Base-by-base conservation (phyloP, 1,284 basidiomycete species). In the Malassezia restricta region DNA sequence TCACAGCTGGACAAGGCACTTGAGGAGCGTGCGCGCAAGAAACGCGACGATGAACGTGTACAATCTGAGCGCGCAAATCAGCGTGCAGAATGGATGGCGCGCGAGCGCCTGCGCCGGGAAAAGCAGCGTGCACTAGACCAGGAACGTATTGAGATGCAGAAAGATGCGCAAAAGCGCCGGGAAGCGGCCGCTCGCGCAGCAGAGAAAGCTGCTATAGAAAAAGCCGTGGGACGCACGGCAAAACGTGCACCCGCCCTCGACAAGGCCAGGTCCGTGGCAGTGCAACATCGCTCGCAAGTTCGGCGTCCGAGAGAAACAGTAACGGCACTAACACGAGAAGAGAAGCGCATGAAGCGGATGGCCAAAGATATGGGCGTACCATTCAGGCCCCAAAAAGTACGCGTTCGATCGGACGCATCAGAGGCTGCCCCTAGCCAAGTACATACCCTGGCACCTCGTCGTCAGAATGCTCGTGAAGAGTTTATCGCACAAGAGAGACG, bases 341-440 rank as follows among this genome's bases (percentile, higher is more conserved):
- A 55, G 17, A 55, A 55, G 27, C 47, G 53, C 17, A 49, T 46
- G 48, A 40, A 49, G 24, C 53, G 53, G 9, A 45, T 55, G 47
- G 53, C 53, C 4, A 45, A 38, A 8, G 53, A 49, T 8, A 44
- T 55, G 37, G 53, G 53, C 17, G 43, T 55, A 6, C n/a, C 42
- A n/a, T 49, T 50, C 41, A 33, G 35, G 20, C n/a, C 29, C 6
- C 39, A n/a, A 8, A 40, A 40, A 15, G 39, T 40, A 15, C 39
- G 11, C n/a, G 17, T 9, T 9, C 20, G 4, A 4, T 3, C 39
- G 17, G 8, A 3, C 9, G 9, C 14, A 40, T 7, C 39, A 40
- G 20, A 9, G n/a, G 39, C 3, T 12, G 20, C 11, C 9, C 3
- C 9, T 27, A n/a, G 9, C 7, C 8, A 11, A 12, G 15, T 5